These are phyloP conservation scores for Fusarium acutatum DNA, from an alignment of 2,329 filamentous ascomycete genomes.

Conservation along the genomic window DNA sequence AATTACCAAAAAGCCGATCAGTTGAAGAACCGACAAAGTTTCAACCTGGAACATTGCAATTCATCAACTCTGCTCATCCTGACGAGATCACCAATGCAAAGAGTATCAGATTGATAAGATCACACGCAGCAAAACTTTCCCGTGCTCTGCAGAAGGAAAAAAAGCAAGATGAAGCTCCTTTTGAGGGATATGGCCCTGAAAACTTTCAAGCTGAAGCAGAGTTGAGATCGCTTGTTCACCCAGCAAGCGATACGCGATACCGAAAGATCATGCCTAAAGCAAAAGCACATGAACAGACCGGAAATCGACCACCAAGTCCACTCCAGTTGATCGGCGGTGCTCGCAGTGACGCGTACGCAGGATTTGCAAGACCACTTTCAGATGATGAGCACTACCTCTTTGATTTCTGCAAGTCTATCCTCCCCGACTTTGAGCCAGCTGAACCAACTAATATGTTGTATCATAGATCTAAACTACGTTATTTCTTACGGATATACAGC, in stretches of 20 bases:
- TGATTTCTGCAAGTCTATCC: background rate
- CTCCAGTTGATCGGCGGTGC: background rate
- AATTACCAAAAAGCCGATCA: background rate
- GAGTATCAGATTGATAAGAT: slow-evolving; percentile 7
- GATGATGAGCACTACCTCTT: slow-evolving; percentile 16
- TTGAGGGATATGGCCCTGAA: background rate
- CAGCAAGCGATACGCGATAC: background rate
- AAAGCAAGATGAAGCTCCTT: background rate
- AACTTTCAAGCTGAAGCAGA: background rate
- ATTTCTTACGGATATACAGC: slow-evolving; percentile 6
- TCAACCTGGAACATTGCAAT: background rate
- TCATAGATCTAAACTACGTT: background rate
- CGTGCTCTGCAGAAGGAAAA: background rate
- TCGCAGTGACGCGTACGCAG: background rate
- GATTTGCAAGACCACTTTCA: slow-evolving; percentile 6
- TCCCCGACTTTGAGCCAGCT: too few relatives aligned
- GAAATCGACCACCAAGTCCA: background rate
- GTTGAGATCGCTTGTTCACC: too few relatives aligned
- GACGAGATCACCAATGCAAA: background rate
- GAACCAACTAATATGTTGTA: background rate
- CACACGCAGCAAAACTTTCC: background rate
- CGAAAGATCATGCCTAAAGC: background rate
- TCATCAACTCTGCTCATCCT: slow-evolving; percentile 1
- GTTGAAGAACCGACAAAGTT: background rate
- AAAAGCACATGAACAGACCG: background rate